These are phyloP conservation scores for Alternaria postmessia DNA, from an alignment of 2,329 filamentous ascomycete genomes.

Conservation along the genomic window DNA sequence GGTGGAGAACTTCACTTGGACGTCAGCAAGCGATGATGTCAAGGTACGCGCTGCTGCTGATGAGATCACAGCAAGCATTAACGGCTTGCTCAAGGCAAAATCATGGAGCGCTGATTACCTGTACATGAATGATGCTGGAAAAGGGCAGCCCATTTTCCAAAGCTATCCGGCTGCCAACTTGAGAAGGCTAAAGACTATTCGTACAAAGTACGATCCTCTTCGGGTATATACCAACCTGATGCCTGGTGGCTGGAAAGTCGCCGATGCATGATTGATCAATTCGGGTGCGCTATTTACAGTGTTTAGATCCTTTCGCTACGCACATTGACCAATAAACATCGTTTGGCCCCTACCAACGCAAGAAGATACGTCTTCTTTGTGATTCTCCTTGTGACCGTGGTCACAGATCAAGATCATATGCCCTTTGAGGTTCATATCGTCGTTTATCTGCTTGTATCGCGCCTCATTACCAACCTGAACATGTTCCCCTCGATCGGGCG, in stretches of 20 bases:
- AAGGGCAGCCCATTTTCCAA: conserved; percentile 34
- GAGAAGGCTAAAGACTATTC: conserved; percentile 36
- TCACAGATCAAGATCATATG: background rate
- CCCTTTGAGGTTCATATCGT: fast-evolving
- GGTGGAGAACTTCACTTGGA: conserved; percentile 26
- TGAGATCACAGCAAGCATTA: conserved; percentile 18
- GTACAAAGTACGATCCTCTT: conserved; percentile 42
- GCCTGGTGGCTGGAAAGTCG: conserved; percentile 34
- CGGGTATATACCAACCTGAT: conserved; percentile 37
- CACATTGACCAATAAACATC: background rate
- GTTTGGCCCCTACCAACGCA: background rate
- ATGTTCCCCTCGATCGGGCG: background rate
- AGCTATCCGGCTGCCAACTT: conserved; percentile 44
- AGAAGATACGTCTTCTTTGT: background rate
- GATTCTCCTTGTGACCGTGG: no score
- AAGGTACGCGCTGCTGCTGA: conserved; percentile 14
- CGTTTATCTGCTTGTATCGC: background rate
- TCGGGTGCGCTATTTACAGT: fast-evolving
- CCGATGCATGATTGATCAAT: background rate
- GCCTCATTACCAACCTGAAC: background rate
- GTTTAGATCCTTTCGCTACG: background rate
- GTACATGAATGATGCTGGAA: conserved; percentile 39
- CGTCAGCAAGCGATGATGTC: conserved; percentile 15
- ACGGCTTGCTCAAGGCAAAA: conserved; percentile 6
- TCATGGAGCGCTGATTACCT: conserved; percentile 15